phyloP scores from a whole-genome alignment of 1,139 yeast genomes.

The Saccharomyces uvarum region DNA sequence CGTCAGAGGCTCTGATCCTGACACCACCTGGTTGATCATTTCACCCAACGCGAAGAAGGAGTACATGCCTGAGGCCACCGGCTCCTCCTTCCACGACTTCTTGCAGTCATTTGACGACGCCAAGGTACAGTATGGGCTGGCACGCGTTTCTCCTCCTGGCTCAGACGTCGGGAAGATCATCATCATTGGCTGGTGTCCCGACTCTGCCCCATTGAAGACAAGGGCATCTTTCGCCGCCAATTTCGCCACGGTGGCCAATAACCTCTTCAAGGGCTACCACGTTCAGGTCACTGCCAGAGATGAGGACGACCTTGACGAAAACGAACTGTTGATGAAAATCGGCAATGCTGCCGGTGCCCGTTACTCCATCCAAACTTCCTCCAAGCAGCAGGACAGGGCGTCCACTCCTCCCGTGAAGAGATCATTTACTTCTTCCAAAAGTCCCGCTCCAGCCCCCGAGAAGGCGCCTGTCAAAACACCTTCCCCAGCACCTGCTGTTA shows the following conservation, averaged over 20 bases:
- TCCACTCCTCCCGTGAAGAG: constrained; percentile 31
- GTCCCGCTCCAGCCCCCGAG: background rate
- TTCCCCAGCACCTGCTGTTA: constrained; percentile 28
- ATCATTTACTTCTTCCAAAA: background rate
- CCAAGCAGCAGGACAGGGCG: constrained; percentile 38
- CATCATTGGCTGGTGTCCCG: constrained; percentile 91
- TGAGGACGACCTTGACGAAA: constrained; percentile 76
- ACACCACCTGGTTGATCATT: constrained; percentile 53
- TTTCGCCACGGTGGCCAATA: constrained; percentile 61
- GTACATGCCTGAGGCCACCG: constrained; percentile 50
- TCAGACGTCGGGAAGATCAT: constrained; percentile 79
- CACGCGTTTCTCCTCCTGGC: constrained; percentile 82
- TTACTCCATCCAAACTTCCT: constrained; percentile 56
- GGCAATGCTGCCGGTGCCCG: constrained; percentile 94
- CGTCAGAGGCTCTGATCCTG: constrained; percentile 50
- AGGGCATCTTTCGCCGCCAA: constrained; percentile 69
- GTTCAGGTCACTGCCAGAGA: constrained; percentile 96
- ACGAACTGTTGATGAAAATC: constrained; percentile 66
- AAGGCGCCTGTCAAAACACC: constrained; percentile 29
- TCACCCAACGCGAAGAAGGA: constrained; percentile 53
- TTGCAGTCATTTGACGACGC: constrained; percentile 76
- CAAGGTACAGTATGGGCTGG: constrained; percentile 83
- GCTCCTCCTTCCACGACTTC: constrained; percentile 65
- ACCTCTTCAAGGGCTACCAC: constrained; percentile 72
- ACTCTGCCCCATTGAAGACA: constrained; percentile 68